A percentile compares a stretch with the other conserved stretches of the same genome.
These are phyloP conservation scores for Thelephora ganbajun DNA, from an alignment of 768 basidiomycete genomes.

Conservation along the genomic window DNA sequence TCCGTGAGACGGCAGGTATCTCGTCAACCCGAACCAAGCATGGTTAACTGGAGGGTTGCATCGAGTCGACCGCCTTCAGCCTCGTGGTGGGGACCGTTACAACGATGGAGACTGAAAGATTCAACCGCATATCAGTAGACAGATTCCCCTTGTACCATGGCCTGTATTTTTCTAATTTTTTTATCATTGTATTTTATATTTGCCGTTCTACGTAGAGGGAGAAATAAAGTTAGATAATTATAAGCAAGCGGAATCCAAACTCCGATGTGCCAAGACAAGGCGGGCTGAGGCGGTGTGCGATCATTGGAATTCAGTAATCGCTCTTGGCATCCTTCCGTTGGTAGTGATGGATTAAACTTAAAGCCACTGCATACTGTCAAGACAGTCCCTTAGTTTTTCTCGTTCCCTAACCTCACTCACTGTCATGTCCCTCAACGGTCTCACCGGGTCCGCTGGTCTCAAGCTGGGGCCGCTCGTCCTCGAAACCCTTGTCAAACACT, in stretches of 20 bases:
- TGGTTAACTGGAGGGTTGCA: slow-evolving; percentile 1
- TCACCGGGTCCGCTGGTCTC: slow-evolving; percentile 49
- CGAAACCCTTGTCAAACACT: slow-evolving; percentile 76
- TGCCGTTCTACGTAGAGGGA: no score
- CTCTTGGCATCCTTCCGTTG: not conserved
- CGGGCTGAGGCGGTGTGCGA: no score
- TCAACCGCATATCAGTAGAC: slow-evolving; percentile 46
- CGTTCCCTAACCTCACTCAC: not conserved
- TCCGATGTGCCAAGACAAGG: no score
- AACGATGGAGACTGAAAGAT: slow-evolving; percentile 64
- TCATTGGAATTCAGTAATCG: no score
- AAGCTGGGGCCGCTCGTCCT: slow-evolving; percentile 59
- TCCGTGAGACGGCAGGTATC: slow-evolving; percentile 1
- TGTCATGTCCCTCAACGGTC: slow-evolving; percentile 25
- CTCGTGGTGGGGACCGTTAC: slow-evolving; percentile 76
- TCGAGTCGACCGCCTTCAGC: slow-evolving; percentile 25
- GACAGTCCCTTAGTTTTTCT: not conserved
- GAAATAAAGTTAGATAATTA: no score
- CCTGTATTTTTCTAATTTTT: no score
- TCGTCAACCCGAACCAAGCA: slow-evolving; percentile 5
- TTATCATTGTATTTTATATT: no score
- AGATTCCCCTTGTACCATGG: no score
- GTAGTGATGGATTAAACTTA: not conserved
- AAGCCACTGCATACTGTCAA: not conserved
- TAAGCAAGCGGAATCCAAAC: no score